phyloP scores from a whole-genome alignment of 495 filamentous ascomycete genomes.

The Penicillium goetzii region DNA sequence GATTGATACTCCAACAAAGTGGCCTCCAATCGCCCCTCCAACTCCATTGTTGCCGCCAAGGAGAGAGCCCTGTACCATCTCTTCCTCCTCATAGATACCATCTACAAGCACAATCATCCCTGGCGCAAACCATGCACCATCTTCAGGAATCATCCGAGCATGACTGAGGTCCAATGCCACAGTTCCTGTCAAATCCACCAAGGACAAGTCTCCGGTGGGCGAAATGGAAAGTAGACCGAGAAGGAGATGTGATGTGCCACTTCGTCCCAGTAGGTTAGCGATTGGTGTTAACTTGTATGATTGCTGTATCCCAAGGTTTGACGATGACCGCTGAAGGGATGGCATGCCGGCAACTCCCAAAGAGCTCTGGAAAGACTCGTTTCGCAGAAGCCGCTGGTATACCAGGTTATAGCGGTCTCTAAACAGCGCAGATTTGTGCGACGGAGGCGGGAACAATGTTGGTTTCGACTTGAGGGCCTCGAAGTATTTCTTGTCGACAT shows the following conservation, averaged over 20 bases:
- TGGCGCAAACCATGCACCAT: conserved; percentile 87
- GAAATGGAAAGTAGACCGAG: conserved; percentile 81
- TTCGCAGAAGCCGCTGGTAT: conserved; percentile 86
- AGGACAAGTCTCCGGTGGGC: conserved; percentile 79
- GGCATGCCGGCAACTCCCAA: conserved; percentile 51
- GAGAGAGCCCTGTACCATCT: conserved; percentile 63
- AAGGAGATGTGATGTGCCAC: conserved; percentile 81
- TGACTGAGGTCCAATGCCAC: conserved; percentile 83
- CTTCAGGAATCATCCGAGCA: conserved; percentile 77
- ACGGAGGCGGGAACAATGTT: conserved; percentile 75
- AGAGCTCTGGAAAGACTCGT: conserved; percentile 88
- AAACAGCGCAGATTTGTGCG: conserved; percentile 83
- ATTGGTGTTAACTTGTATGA: conserved; percentile 91
- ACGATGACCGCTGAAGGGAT: conserved; percentile 57
- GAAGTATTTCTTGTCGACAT: conserved; percentile 87
- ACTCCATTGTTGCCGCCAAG: conserved; percentile 78
- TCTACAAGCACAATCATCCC: conserved; percentile 96
- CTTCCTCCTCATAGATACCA: conserved; percentile 92
- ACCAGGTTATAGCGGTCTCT: conserved; percentile 87
- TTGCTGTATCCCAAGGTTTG: conserved; percentile 58
- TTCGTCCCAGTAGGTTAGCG: conserved; percentile 88
- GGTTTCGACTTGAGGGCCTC: conserved; percentile 71
- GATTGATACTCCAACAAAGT: conserved; percentile 85
- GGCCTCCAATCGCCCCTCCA: conserved; percentile 85
- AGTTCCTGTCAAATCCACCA: conserved; percentile 84